A percentile compares a stretch with the other conserved stretches of the same genome.
phyloP scores from a whole-genome alignment of 139 green algal species.

The Trebouxia sp. region DNA sequence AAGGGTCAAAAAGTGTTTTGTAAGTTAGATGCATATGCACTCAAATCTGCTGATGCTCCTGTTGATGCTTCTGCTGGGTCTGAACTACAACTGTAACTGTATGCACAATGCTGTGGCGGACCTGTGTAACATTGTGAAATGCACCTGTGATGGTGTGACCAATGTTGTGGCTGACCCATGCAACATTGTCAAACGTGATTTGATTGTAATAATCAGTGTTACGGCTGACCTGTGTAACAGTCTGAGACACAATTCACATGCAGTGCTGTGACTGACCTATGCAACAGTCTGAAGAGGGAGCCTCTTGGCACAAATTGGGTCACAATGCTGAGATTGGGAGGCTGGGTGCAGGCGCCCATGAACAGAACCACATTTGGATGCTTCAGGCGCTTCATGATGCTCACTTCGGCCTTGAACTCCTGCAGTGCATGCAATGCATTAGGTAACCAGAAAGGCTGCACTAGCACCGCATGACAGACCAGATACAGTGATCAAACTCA shows the following conservation, averaged over 20 bases:
- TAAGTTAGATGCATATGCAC: too few species aligned
- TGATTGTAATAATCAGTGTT: too few species aligned
- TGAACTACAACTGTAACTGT: too few species aligned
- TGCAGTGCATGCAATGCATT: conserved; percentile 10
- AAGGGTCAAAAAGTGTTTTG: too few species aligned
- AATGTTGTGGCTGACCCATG: too few species aligned
- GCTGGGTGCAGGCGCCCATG: conserved; percentile 61
- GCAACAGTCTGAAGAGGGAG: conserved; percentile 69
- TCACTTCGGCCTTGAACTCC: conserved; percentile 58
- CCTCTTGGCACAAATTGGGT: conserved; percentile 72
- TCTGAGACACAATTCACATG: neutral
- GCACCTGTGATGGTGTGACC: too few species aligned
- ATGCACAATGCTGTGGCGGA: too few species aligned
- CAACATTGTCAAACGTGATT: too few species aligned
- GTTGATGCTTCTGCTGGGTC: too few species aligned
- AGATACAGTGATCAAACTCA: neutral
- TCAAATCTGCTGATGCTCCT: too few species aligned
- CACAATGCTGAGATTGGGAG: conserved; percentile 76
- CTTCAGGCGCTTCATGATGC: conserved; percentile 67
- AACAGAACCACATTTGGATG: conserved; percentile 79
- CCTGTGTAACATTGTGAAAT: too few species aligned
- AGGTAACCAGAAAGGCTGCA: neutral
- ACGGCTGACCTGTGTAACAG: neutral
- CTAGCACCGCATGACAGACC: neutral
- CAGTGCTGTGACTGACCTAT: conserved; percentile 42